Evolutionary conservation across 2,329 filamentous ascomycete genomes (phyloP).

Genomic region (Ramichloridium luteum): DNA sequence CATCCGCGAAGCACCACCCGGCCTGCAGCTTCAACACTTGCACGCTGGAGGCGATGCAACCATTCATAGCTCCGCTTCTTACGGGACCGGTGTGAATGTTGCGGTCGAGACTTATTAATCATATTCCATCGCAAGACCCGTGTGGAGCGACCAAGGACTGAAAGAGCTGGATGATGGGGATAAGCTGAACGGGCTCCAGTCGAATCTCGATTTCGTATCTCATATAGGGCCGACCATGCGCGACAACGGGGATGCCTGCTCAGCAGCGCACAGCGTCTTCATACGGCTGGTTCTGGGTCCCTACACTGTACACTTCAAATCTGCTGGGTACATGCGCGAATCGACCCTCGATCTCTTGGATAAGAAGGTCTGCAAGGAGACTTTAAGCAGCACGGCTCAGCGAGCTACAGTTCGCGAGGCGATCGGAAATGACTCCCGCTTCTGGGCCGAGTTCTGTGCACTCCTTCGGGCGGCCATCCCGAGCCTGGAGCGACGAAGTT

Average conservation of each 20-base stretch:
- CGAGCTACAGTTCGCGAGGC: conserved; percentile 41
- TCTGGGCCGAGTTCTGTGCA: conserved; percentile 48
- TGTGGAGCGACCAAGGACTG: no score
- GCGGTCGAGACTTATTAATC: no score
- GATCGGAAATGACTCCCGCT: conserved; percentile 43
- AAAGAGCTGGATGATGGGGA: no score
- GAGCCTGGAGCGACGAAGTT: conserved; percentile 49
- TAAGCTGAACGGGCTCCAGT: no score
- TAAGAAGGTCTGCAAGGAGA: conserved; percentile 43
- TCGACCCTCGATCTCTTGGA: conserved; percentile 47
- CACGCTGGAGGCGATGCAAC: no score
- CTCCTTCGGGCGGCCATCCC: conserved; percentile 49
- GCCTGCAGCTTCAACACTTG: no score
- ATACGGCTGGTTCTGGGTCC: conserved; percentile 35
- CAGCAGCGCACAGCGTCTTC: conserved; percentile 30
- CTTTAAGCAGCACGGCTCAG: conserved; percentile 45
- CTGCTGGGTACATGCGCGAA: conserved; percentile 47
- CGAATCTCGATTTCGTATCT: no score
- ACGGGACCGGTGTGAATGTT: no score
- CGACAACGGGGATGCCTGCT: conserved; percentile 9
- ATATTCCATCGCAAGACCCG: no score
- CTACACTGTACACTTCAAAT: conserved; percentile 48
- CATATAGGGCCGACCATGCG: no score
- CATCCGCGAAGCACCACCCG: no score
- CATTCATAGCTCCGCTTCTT: no score